phyloP scores from a whole-genome alignment of 2,329 filamentous ascomycete genomes.

The Cladophialophora bantiana region DNA sequence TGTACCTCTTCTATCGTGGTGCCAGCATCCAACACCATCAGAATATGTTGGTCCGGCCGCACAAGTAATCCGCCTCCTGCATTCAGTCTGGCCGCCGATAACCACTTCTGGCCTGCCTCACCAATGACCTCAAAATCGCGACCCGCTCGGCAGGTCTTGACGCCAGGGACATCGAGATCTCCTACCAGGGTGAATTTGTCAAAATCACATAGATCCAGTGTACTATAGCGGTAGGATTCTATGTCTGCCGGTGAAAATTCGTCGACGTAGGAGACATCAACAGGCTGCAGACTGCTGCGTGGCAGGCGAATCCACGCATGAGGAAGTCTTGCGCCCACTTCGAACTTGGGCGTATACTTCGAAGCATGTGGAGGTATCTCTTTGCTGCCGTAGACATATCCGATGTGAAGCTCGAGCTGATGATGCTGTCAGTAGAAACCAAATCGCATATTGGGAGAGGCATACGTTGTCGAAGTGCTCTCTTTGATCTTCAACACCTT shows the following conservation, averaged over 20 bases:
- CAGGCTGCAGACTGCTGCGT: conserved; percentile 30
- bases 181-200: conserved; percentile 46
- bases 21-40: conserved; percentile 28
- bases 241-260: conserved; percentile 44
- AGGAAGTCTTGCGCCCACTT: conserved; percentile 50
- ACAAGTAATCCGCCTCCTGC: conserved; percentile 44
- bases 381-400: conserved; percentile 52
- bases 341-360: conserved; percentile 48
- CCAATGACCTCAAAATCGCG: conserved; percentile 42
- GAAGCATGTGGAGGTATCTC: conserved; percentile 49
- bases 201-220: conserved; percentile 47
- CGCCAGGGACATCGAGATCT: conserved; percentile 22
- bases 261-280: conserved; percentile 48
- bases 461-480: conserved; percentile 35
- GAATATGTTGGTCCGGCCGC: conserved; percentile 52
- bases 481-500: conserved; percentile 36
- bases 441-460: neutral
- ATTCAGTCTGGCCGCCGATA: conserved; percentile 37
- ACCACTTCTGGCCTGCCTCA: conserved; percentile 38
- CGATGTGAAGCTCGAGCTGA: conserved; percentile 52
- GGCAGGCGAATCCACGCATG: conserved; percentile 49
- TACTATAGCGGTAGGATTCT: conserved; percentile 44
- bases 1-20: conserved; percentile 18
- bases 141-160: conserved; percentile 32
- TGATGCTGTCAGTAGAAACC: conserved; percentile 6